These are phyloP conservation scores for Odontarrhena argentea DNA, from an alignment of 345 rosid genomes.

Conservation along the genomic window DNA sequence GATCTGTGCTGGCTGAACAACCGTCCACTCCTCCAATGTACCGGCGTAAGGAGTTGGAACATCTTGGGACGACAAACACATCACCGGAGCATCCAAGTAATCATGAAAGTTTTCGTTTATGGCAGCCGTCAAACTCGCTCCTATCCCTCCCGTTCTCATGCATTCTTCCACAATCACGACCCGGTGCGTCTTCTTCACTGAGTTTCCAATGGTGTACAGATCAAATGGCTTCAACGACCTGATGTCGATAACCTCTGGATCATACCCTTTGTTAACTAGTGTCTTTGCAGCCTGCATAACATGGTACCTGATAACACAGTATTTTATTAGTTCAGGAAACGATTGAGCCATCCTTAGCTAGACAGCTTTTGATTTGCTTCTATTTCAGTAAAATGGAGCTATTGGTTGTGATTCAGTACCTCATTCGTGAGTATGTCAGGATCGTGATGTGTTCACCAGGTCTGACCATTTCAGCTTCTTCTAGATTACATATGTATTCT, in stretches of 20 bases:
- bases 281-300: constrained; percentile 97
- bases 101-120: constrained; percentile 85
- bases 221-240: constrained; percentile 89
- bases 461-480: constrained; percentile 96
- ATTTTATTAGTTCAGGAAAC: not conserved
- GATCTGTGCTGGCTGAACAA: constrained; percentile 90
- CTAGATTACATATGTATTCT: constrained; percentile 79
- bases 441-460: constrained; percentile 87
- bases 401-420: constrained; percentile 47
- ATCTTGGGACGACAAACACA: constrained; percentile 90
- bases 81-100: constrained; percentile 82
- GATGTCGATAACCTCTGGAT: constrained; percentile 87
- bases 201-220: constrained; percentile 83
- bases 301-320: constrained; percentile 57
- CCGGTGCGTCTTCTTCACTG: constrained; percentile 86
- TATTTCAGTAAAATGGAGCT: not conserved
- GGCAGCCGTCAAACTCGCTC: constrained; percentile 88
- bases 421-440: constrained; percentile 84
- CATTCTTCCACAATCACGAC: constrained; percentile 94
- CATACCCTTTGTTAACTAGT: constrained; percentile 85
- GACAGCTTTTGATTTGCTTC: not conserved
- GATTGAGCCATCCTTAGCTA: too few relatives aligned
- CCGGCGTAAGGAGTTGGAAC: constrained; percentile 95
- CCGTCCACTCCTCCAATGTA: constrained; percentile 87
- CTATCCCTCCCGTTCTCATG: constrained; percentile 94